These are phyloP conservation scores for Phytophthora pseudosyringae DNA, from an alignment of 352 stramenopile genomes.

Conservation along the genomic window DNA sequence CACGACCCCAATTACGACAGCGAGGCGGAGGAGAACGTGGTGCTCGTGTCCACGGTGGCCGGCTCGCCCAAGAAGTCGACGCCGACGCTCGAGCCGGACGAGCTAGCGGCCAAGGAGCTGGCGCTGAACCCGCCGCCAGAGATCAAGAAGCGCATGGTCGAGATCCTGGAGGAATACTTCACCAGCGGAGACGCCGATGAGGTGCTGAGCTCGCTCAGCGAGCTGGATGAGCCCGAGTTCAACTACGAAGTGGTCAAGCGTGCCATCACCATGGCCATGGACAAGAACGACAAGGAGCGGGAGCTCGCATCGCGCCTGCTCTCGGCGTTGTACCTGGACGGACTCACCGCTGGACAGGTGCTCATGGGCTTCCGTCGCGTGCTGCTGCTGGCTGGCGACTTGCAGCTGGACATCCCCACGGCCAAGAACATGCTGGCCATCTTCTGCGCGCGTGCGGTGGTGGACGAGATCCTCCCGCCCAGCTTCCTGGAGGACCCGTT, in stretches of 20 bases:
- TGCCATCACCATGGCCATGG: constrained; percentile 95
- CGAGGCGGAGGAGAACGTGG: constrained; percentile 89
- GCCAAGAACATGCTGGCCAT: constrained; percentile 94
- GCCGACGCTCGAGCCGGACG: constrained; percentile 65
- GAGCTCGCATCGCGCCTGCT: constrained; percentile 86
- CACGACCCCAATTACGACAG: constrained; percentile 95
- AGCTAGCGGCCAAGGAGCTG: constrained; percentile 79
- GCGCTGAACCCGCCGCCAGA: constrained; percentile 72
- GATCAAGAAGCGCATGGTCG: constrained; percentile 92
- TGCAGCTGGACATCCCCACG: constrained; percentile 96
- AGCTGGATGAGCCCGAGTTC: constrained; percentile 76
- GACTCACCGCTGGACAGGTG: constrained; percentile 77
- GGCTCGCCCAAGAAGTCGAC: constrained; percentile 54
- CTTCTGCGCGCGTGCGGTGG: constrained; percentile 97
- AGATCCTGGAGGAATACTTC: constrained; percentile 92
- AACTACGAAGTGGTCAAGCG: constrained; percentile 95
- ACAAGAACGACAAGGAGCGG: constrained; percentile 65
- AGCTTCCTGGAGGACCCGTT: constrained; percentile 97
- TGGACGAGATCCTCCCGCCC: constrained; percentile 98
- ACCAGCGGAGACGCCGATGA: constrained; percentile 91
- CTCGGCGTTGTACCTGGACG: constrained; percentile 93
- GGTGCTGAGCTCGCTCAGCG: constrained; percentile 79
- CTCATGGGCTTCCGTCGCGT: constrained; percentile 96
- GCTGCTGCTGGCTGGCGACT: constrained; percentile 95
- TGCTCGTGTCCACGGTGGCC: constrained; percentile 72